A percentile compares a stretch with the other conserved stretches of the same genome.
phyloP scores from a whole-genome alignment of 805 yeast species.

The Sugiyamaella floridensis region DNA sequence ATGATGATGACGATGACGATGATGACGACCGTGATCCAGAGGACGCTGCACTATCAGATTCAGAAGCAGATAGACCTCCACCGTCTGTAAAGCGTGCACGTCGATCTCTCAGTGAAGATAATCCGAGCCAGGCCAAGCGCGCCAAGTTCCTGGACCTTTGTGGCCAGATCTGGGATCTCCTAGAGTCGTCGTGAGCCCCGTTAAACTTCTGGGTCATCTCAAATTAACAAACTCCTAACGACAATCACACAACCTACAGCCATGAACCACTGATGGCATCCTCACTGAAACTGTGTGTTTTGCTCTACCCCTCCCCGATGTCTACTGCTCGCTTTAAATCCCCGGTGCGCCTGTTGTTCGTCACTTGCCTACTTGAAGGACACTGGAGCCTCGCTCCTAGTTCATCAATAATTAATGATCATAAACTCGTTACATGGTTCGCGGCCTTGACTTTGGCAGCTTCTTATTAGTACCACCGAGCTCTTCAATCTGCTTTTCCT shows the following conservation, averaged over 20 bases:
- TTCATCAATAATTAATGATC: background rate
- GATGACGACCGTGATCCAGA: conserved; percentile 22
- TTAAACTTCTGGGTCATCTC: background rate
- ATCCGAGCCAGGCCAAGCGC: conserved; percentile 13
- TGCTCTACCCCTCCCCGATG: no score
- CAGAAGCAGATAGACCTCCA: conserved; percentile 9
- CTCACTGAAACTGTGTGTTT: no score
- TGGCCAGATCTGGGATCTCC: conserved; percentile 28
- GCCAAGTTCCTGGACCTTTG: conserved; percentile 27
- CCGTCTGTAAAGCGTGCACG: background rate
- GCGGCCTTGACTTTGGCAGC: conserved; percentile 14
- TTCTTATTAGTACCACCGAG: conserved; percentile 18
- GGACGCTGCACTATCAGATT: conserved; percentile 20
- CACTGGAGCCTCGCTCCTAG: no score
- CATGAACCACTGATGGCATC: no score
- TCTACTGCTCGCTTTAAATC: background rate
- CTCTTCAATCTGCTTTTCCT: conserved; percentile 27
- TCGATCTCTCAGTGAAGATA: background rate
- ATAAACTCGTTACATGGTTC: background rate
- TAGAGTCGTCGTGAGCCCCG: conserved; percentile 10
- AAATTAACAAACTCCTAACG: no score
- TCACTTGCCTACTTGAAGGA: background rate
- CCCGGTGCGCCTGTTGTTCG: background rate
- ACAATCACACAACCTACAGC: no score
- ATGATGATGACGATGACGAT: conserved; percentile 16